A percentile compares a stretch with the other conserved stretches of the same genome.
Evolutionary conservation across 2,329 filamentous ascomycete genomes (phyloP).

Genomic region (Trichoderma polysporum): DNA sequence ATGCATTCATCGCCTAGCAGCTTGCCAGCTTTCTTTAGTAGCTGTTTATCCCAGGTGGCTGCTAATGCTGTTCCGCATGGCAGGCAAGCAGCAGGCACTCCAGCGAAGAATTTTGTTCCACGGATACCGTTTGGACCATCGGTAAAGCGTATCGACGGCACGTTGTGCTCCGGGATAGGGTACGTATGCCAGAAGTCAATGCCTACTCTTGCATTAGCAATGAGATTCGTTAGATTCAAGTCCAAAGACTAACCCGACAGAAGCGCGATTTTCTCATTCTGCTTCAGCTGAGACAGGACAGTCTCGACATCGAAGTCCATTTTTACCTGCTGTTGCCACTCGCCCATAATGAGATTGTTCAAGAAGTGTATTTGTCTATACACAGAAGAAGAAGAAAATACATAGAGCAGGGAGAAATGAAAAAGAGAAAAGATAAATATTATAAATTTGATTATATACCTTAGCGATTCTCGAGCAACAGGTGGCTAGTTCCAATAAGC

Average conservation of each 20-base stretch:
- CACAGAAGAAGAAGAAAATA: not conserved
- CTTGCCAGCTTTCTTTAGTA: not conserved
- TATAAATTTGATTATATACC: not conserved
- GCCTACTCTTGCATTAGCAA: not conserved
- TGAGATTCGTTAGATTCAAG: not conserved
- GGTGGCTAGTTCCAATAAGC: not conserved
- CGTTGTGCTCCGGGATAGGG: constrained; percentile 2
- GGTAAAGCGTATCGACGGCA: not conserved
- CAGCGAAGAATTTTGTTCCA: constrained; percentile 7
- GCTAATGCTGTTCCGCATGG: constrained; percentile 1
- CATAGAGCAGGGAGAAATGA: not conserved
- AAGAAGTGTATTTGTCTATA: no score
- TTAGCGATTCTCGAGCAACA: no score
- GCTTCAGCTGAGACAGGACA: constrained; percentile 1
- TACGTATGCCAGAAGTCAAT: constrained; percentile 6
- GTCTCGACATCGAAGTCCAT: not conserved
- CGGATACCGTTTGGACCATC: constrained; percentile 9
- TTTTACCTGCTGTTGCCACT: not conserved
- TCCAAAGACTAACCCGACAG: not conserved
- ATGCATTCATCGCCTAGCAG: constrained; percentile 5
- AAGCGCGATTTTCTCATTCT: constrained; percentile 6
- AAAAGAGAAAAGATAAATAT: not conserved
- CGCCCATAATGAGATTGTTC: not conserved
- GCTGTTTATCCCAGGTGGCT: not conserved
- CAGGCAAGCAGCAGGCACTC: not conserved